Evolutionary conservation across 2,329 filamentous ascomycete genomes (phyloP).

Genomic region (Phaeosphaeriaceae sp.): DNA sequence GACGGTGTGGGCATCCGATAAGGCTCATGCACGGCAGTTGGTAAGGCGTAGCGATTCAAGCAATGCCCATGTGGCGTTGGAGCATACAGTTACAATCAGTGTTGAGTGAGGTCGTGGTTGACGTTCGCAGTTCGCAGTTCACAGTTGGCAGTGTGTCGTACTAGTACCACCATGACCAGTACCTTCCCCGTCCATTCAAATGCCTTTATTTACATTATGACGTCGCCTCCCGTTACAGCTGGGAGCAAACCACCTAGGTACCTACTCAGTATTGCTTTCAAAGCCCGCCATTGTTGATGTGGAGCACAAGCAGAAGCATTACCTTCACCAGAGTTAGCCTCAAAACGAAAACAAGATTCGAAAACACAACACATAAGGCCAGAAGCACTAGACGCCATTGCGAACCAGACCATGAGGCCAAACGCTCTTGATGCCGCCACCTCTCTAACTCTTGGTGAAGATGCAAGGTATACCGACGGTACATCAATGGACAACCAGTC

Average conservation of each 20-base stretch:
- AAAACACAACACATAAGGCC: conserved; percentile 24
- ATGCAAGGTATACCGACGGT: neutral
- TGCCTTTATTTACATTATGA: conserved; percentile 9
- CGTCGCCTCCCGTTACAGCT: conserved; percentile 6
- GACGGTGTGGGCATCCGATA: neutral
- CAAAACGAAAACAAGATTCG: no score
- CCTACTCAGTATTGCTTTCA: neutral
- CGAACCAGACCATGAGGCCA: conserved; percentile 24
- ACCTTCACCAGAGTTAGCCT: no score
- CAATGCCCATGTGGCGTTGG: no score
- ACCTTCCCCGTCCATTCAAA: neutral
- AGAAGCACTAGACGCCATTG: conserved; percentile 23
- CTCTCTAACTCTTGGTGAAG: neutral
- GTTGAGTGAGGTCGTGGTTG: no score
- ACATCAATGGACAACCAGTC: neutral
- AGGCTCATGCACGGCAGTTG: neutral
- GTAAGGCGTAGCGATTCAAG: no score
- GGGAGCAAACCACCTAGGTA: neutral
- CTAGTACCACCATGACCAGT: neutral
- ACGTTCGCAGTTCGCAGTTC: no score
- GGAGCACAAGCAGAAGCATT: no score
- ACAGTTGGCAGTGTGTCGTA: no score
- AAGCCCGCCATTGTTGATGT: no score
- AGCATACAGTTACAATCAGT: no score
- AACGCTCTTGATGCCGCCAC: conserved; percentile 22